Percentiles rank a stretch among this genome's conserved stretches.
phyloP scores from a whole-genome alignment of 2,329 filamentous ascomycete species.

The Lecanicillium sp. region DNA sequence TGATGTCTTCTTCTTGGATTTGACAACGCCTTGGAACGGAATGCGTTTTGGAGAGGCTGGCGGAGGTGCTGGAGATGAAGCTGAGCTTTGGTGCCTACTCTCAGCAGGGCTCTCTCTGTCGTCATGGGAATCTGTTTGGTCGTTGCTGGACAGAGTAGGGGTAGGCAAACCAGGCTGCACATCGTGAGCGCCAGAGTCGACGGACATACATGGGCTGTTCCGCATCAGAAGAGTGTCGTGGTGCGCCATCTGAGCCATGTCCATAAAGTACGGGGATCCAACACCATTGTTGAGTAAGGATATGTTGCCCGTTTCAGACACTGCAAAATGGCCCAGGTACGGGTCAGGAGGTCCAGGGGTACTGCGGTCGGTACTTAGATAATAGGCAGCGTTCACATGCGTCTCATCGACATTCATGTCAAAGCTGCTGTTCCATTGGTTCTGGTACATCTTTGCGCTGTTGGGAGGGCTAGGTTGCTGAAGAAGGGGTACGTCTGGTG shows the following conservation, averaged over 20 bases:
- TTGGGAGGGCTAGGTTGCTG: constrained; percentile 42
- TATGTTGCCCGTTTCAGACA: constrained; percentile 21
- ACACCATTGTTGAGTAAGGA: constrained; percentile 9
- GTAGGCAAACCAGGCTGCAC: background rate
- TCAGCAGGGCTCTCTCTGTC: background rate
- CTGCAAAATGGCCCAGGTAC: constrained; percentile 28
- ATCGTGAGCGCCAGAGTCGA: background rate
- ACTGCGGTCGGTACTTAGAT: constrained; percentile 30
- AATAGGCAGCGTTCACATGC: constrained; percentile 27
- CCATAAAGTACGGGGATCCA: constrained; percentile 19
- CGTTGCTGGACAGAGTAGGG: background rate
- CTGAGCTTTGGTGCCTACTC: too few relatives aligned
- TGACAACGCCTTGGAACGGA: background rate
- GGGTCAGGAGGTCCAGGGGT: constrained; percentile 28
- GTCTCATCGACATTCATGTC: constrained; percentile 30
- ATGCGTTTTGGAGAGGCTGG: background rate
- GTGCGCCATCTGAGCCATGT: constrained; percentile 17
- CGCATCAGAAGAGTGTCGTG: constrained; percentile 19
- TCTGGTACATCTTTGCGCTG: constrained; percentile 35
- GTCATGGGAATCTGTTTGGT: background rate
- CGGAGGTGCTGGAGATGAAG: too few relatives aligned
- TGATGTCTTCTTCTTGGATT: constrained; percentile 2
- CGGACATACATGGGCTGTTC: constrained; percentile 12
- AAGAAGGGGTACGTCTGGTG: constrained; percentile 24
- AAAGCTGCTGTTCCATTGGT: constrained; percentile 30